Evolutionary conservation across 768 basidiomycete species (phyloP), one percentile per base, ranked within the genome.

Genomic region (Kwoniella botswanensis): DNA sequence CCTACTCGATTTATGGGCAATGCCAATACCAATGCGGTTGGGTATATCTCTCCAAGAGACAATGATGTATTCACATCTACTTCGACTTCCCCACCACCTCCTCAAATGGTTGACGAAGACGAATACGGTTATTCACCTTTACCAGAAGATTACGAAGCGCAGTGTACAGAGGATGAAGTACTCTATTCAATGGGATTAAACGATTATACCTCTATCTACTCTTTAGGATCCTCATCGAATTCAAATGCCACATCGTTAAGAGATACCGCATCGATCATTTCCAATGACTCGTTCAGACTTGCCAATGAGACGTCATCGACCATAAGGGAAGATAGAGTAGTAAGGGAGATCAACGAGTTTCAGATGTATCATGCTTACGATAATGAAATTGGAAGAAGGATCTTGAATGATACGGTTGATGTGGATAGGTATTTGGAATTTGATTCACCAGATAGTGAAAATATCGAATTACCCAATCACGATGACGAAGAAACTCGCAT

Each of bases 141-240:
- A 21, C 79, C 79, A 6, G 73, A 72, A 4, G 77, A 81, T 58
- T 81, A 81, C 67, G 79, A 80, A 54, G 75, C 54, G 26, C 72
- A 76, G 63, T 72, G 70, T 54, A 75, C 76, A 6, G 79, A 80
- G 21, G 79, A 80, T 62, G 74, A 74, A 58, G 65, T 42, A 26
- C 65, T 73, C 22, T 75, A 72, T 29, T 50, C 44, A 52, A 71
- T 71, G 61, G 70, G 63, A 21, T 35, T 60, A 3, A 72, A 68
- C 52, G 58, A 68, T 43, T 42, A 63, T 42, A 63, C 63, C 60
- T 67, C 71, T 17, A 67, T 74, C 21, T 73, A 71, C 29, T 72
- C 70, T 12, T 56, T 76, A 9, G 74, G 71, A 1, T 72, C 71
- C 10, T 41, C 24, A 21, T 43, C 55, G 5, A 57, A 21, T 18